Conservation (phyloP, 306 rosid genomes). For the Prosopis cineraria region DNA sequence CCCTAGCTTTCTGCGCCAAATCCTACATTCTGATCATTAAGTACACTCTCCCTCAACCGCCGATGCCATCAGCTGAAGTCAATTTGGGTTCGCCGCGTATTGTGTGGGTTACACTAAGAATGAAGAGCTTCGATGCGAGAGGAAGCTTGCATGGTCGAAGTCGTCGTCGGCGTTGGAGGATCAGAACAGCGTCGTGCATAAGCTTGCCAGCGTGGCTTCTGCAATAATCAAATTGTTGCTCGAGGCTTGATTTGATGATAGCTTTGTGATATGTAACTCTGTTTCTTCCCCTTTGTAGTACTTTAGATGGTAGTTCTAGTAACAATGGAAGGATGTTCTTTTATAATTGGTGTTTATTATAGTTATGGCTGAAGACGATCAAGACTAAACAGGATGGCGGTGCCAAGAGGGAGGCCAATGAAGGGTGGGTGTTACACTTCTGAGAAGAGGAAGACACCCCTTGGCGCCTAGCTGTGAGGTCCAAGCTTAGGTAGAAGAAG, state of each 20-base stretch:
- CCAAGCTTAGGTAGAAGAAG: too few species aligned
- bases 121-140: constrained; percentile 54
- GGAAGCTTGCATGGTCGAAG: constrained; percentile 30
- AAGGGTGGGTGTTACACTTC: too few species aligned
- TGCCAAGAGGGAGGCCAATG: too few species aligned
- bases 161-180: constrained; percentile 43
- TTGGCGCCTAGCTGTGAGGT: too few species aligned
- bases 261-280: too few species aligned
- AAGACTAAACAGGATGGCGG: too few species aligned
- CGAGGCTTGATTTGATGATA: constrained; percentile 33
- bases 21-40: constrained; percentile 70
- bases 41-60: constrained; percentile 73
- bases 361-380: too few species aligned
- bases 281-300: too few species aligned
- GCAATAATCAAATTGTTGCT: constrained; percentile 51
- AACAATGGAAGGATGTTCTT: too few species aligned
- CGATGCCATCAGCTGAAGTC: constrained; percentile 51
- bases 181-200: constrained; percentile 48
- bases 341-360: too few species aligned
- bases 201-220: constrained; percentile 50
- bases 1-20: constrained; percentile 77
- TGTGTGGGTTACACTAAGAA: constrained; percentile 37
- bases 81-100: constrained; percentile 63
- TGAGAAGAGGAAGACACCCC: too few species aligned
- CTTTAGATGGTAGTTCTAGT: too few species aligned